Evolutionary conservation across 805 yeast genomes (phyloP).

Genomic region (Barnettozyma botsteinii): DNA sequence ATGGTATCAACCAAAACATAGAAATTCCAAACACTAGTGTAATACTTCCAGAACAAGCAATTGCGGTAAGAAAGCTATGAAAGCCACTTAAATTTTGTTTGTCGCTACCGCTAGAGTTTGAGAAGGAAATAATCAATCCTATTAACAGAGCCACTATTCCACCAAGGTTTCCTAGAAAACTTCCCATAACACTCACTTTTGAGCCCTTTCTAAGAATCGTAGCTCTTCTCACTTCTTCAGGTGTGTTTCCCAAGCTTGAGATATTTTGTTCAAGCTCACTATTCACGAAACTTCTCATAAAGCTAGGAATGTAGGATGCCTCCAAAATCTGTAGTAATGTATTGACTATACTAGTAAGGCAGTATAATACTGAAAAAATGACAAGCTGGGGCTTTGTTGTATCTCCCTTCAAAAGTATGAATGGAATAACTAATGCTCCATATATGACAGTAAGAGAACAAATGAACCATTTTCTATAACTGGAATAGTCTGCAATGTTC

Average conservation of each 20-base stretch:
- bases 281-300: conserved; percentile 31
- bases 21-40: conserved; percentile 27
- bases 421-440: conserved; percentile 34
- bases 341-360: conserved; percentile 26
- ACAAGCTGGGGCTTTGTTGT: conserved; percentile 20
- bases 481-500: conserved; percentile 38
- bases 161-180: conserved; percentile 32
- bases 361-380: conserved; percentile 29
- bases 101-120: conserved; percentile 17
- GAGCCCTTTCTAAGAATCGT: conserved; percentile 30
- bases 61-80: conserved; percentile 33
- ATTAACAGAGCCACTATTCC: conserved; percentile 33
- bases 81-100: conserved; percentile 27
- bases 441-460: conserved; percentile 28
- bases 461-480: conserved; percentile 31
- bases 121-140: conserved; percentile 34
- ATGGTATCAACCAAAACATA: conserved; percentile 29
- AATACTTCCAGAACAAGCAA: conserved; percentile 34
- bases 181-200: conserved; percentile 33
- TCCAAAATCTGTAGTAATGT: conserved; percentile 33
- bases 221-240: conserved; percentile 25
- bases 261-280: conserved; percentile 10
- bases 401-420: conserved; percentile 26
- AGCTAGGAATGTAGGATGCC: conserved; percentile 36
- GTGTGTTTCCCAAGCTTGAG: neutral